Evolutionary conservation across 495 filamentous ascomycete genomes (phyloP), one percentile per base, ranked within the genome.

Genomic region (Neurospora pannonica): DNA sequence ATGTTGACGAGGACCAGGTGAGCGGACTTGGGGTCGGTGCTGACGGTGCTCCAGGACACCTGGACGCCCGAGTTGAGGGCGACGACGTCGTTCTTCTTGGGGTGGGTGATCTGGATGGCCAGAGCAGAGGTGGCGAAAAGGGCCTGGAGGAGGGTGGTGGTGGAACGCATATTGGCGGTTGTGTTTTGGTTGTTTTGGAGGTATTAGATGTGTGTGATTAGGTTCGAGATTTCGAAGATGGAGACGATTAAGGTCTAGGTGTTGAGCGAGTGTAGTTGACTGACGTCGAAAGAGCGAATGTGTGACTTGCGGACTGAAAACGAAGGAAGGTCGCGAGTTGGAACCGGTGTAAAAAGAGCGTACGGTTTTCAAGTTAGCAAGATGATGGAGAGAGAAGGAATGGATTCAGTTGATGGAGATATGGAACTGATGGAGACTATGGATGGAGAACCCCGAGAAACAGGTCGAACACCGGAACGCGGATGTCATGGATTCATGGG

Each of bases 1-100:
- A 76, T 75, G 78, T 81, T 81, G 77, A 81, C 79, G 24, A 81
- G 78, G 70, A 77, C 70, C 38, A 80, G 75, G 74, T 80, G 75
- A 38, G 79, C 79, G 39, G 24, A 48, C 38, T 43, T 46, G 69
- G 79, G 77, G 74, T 81, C 79, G 74, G 74, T 76, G 73, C 13
- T 73, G 75, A 81, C 79, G 60, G 77, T 76, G 62, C 70, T 38
- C 78, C 78, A 81, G 15, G 71, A 70, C 48, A 81, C 78, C 38
- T 75, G 42, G 31, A 78, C 72, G 78, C 79, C 79, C n/a, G 46
- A 7, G 8, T 73, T 38, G 48, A 75, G 54, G 70, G 76, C 77
- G 72, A 81, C 62, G 0, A 70, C 74, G 13, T 76, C 62, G 74
- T 78, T 70, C 74, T 78, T 79, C 75, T 75, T 70, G 36, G 78